Base-by-base conservation (phyloP, 2,329 filamentous ascomycete species). In the Parastagonospora avenae region DNA sequence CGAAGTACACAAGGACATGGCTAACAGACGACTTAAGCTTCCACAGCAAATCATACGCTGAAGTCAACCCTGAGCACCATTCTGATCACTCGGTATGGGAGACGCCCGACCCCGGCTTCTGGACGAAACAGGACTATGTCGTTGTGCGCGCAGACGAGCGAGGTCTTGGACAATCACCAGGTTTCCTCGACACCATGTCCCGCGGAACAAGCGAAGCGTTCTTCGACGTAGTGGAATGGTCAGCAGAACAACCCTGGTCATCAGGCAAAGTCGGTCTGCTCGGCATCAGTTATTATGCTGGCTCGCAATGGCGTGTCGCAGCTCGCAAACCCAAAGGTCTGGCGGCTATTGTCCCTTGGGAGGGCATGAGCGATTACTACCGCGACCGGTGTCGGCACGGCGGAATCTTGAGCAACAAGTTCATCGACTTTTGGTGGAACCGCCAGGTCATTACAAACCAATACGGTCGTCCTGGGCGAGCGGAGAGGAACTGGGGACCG, bases 361-460 rank as follows among this genome's bases (percentile, higher is more conserved):
- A 83, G 59, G 80, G 81, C 2, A 82, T 82, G 79, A 77, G 75
- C 0, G 81, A 83, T 52, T 82, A 82, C 55, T 83, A 82, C 55
- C 74, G 81, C 11, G 74, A 75, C 50, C 62, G 71, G 28, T 74
- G 70, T 51, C 66, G 74, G n/a, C 74, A 77, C 48, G 71, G 76
- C 27, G 70, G 75, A 42, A 73, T 63, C 8, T 57, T 74, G 24
- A 74, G 73, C 6, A 66, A 72, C 36, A 63, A 66, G 38, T 73
- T 73, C 47, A 71, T 73, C 40, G 63, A 70, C 31, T 83, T 86
- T 60, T 89, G 85, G 86, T 88, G 85, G 85, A 80, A 87, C 61
- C 77, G 84, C 0, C 85, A 88, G 64, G 84, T 89, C 6, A 74
- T 88, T 7, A 77, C 77, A 0, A 90, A 89, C 61, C 88, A 91